Base-by-base conservation (phyloP, 106 monocot species). In the Triglochin maritima region DNA sequence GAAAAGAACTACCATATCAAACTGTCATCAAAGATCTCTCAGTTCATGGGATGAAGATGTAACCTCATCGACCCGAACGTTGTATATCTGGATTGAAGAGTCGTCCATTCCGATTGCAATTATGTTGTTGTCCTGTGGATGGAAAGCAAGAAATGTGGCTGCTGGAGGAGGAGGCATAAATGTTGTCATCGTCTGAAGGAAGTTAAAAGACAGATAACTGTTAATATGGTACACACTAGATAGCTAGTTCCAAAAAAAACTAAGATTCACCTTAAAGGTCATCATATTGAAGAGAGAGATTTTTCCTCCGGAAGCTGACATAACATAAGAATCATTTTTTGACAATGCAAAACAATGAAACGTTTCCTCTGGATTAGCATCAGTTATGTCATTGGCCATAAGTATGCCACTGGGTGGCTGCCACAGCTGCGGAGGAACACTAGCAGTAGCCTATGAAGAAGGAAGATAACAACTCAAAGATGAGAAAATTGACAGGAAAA, bases 81-180 rank as follows among this genome's bases (percentile, higher is more conserved):
- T 89, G 58, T 89, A 93, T 17, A 93, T 93, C 67, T 88, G 93
- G 57, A 93, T 86, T n/a, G 88, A 82, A 13, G 83, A 93, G 50
- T 93, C 86, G 57, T 89, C 86, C 93, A 93, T 93, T 52, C 86
- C 93, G 42, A 93, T 86, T 42, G 93, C 89, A 76, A 93, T 89
- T 43, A 86, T 84, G 50, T 93, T 86, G 62, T 93, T 93, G 60
- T 93, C 89, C 70, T 93, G 89, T 47, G 93, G 93, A 74, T 93
- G 89, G 69, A 93, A 93, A 69, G 84, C 93, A 56, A 93, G 82
- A 79, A 89, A 89, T 55, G 93, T 93, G 47, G 93, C 93, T 29
- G 93, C 88, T 2, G 93, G 89, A 54, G 89, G 89, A 12, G 93
- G 84, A 69, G 83, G 71, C 93, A 93, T 93, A 51, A 93, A 89